Conservation (phyloP, 768 basidiomycete genomes). For the Russula sp. region DNA sequence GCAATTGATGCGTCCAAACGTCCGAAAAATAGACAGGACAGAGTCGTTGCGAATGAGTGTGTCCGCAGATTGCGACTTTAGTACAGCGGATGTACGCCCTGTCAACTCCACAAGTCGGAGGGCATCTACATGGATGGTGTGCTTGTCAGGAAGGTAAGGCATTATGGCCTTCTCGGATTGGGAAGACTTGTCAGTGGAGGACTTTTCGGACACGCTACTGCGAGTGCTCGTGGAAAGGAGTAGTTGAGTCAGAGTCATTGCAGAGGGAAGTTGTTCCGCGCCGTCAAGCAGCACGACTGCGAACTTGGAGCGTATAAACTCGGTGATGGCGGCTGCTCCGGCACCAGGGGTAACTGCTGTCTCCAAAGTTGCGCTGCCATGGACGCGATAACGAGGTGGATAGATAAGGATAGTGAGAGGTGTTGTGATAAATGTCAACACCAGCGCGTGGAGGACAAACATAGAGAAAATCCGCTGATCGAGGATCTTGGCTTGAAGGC, state of each 20-base stretch:
- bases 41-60: slow-evolving; percentile 64
- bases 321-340: slow-evolving; percentile 19
- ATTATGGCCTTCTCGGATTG: neutral
- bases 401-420: slow-evolving; percentile 76
- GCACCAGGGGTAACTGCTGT: slow-evolving; percentile 13
- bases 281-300: slow-evolving; percentile 74
- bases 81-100: slow-evolving; percentile 78
- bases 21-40: slow-evolving; percentile 63
- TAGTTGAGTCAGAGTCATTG: slow-evolving; percentile 77
- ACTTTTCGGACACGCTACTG: neutral
- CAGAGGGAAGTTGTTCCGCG: slow-evolving; percentile 71
- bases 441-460: slow-evolving; percentile 75
- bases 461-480: slow-evolving; percentile 71
- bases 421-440: slow-evolving; percentile 79
- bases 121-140: slow-evolving; percentile 50
- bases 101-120: slow-evolving; percentile 87
- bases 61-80: slow-evolving; percentile 73
- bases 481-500: slow-evolving; percentile 59
- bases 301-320: slow-evolving; percentile 50
- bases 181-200: neutral
- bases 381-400: slow-evolving; percentile 50
- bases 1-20: slow-evolving; percentile 66
- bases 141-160: slow-evolving; percentile 23
- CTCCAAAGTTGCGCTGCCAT: slow-evolving; percentile 23
- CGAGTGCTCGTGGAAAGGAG: slow-evolving; percentile 18